Conservation (phyloP, 2,329 filamentous ascomycete genomes). For the Phoma sp. region DNA sequence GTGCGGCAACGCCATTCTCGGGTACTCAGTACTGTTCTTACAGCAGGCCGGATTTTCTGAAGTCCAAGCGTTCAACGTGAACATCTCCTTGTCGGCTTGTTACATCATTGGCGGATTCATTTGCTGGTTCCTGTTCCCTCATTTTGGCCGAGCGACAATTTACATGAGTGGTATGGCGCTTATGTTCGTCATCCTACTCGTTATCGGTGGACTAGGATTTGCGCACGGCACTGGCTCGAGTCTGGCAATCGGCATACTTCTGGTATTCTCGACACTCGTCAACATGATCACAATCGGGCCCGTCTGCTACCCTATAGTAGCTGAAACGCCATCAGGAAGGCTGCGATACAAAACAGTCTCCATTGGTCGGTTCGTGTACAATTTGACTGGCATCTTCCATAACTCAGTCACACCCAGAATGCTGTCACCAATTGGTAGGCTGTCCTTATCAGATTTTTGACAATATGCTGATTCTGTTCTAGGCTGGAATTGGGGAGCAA, state of each 20-base stretch:
- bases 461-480: too few relatives aligned
- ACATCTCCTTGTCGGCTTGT: not conserved
- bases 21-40: not conserved
- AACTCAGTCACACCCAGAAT: conserved; percentile 4
- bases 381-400: not conserved
- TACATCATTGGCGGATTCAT: conserved; percentile 3
- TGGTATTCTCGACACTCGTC: not conserved
- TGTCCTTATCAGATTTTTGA: not conserved
- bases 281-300: conserved; percentile 4
- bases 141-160: not conserved
- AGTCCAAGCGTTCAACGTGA: conserved; percentile 3
- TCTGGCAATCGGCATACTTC: not conserved
- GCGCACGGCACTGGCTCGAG: not conserved
- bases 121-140: conserved; percentile 2
- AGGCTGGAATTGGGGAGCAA: conserved; percentile 78
- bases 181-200: conserved; percentile 1
- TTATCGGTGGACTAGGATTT: not conserved
- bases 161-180: not conserved
- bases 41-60: not conserved
- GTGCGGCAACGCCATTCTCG: conserved; percentile 17
- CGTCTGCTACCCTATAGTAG: conserved; percentile 1
- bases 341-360: not conserved
- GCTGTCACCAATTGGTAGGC: not conserved
- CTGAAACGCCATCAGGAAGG: not conserved
- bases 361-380: conserved; percentile 1